A percentile compares a stretch with the other conserved stretches of the same genome.
Evolutionary conservation across 2,329 filamentous ascomycete genomes (phyloP).

Genomic region (Cladosporium velox): DNA sequence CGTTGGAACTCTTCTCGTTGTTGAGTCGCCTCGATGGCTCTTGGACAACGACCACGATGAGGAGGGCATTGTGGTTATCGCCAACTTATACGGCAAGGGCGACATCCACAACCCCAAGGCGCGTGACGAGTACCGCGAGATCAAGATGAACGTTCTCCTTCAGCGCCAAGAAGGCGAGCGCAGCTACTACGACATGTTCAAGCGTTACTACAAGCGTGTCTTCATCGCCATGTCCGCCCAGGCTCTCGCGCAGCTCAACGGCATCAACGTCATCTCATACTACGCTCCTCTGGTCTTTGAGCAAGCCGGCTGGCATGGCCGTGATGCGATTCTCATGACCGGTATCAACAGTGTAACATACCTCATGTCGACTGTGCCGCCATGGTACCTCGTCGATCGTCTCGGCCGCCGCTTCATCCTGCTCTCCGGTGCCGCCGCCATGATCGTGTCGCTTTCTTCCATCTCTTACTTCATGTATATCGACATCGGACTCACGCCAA

Average conservation of each 20-base stretch:
- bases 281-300: slow-evolving; percentile 97
- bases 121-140: slow-evolving; percentile 93
- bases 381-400: slow-evolving; percentile 94
- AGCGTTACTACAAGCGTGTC: slow-evolving; percentile 83
- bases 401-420: slow-evolving; percentile 90
- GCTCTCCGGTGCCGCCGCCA: slow-evolving; percentile 82
- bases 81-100: slow-evolving; percentile 92
- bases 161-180: slow-evolving; percentile 94
- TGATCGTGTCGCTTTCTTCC: slow-evolving; percentile 81
- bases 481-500: slow-evolving; percentile 75
- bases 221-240: slow-evolving; percentile 99
- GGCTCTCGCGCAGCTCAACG: slow-evolving; percentile 91
- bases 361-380: slow-evolving; percentile 86
- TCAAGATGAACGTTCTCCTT: slow-evolving; percentile 96
- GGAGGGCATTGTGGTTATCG: slow-evolving; percentile 97
- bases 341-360: slow-evolving; percentile 94
- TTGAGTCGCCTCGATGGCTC: slow-evolving; percentile 96
- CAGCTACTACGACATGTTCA: slow-evolving; percentile 92
- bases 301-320: slow-evolving; percentile 91
- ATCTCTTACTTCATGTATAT: slow-evolving; percentile 97
- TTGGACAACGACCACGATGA: slow-evolving; percentile 97
- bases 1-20: slow-evolving; percentile 85
- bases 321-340: slow-evolving; percentile 92
- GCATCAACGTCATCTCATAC: slow-evolving; percentile 99
- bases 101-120: slow-evolving; percentile 93